Conservation (phyloP, 2,329 filamentous ascomycete genomes). For the Aspergillus versicolor region DNA sequence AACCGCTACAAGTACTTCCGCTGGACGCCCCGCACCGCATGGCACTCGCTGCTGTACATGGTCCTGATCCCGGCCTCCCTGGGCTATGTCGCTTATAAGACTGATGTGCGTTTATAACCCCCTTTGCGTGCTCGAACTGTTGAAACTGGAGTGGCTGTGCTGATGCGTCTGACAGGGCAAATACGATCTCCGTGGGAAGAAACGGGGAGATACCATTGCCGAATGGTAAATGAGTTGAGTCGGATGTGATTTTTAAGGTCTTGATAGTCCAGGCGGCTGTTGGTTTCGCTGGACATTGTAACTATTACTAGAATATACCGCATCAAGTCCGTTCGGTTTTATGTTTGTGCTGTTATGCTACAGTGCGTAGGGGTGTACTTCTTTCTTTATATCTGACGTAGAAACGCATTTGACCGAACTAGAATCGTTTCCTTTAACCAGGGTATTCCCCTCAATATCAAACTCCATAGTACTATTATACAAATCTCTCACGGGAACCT, state of each 20-base stretch:
- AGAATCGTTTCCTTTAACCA: background rate
- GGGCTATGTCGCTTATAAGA: slow-evolving; percentile 71
- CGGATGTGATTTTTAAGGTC: slow-evolving; percentile 13
- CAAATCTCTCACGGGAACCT: background rate
- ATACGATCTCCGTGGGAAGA: slow-evolving; percentile 81
- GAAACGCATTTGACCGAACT: background rate
- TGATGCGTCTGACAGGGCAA: slow-evolving; percentile 65
- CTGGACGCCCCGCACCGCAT: slow-evolving; percentile 82
- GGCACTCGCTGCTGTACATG: slow-evolving; percentile 75
- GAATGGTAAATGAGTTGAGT: slow-evolving; percentile 60
- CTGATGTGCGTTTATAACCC: slow-evolving; percentile 70
- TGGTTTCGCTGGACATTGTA: slow-evolving; percentile 21
- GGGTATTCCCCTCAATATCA: background rate
- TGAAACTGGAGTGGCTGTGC: background rate
- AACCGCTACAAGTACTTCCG: slow-evolving; percentile 94
- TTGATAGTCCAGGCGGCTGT: background rate
- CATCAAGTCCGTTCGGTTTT: slow-evolving; percentile 23
- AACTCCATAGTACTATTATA: slow-evolving; percentile 7
- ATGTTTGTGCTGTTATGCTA: background rate
- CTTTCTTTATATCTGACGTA: background rate
- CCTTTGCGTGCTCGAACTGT: background rate
- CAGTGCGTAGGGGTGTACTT: background rate
- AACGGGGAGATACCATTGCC: slow-evolving; percentile 76
- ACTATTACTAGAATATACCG: slow-evolving; percentile 34
- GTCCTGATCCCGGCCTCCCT: slow-evolving; percentile 69